Percentiles rank a stretch among this genome's conserved stretches.
phyloP scores from a whole-genome alignment of 2,329 filamentous ascomycete species.

The Epichloe glyceriae region DNA sequence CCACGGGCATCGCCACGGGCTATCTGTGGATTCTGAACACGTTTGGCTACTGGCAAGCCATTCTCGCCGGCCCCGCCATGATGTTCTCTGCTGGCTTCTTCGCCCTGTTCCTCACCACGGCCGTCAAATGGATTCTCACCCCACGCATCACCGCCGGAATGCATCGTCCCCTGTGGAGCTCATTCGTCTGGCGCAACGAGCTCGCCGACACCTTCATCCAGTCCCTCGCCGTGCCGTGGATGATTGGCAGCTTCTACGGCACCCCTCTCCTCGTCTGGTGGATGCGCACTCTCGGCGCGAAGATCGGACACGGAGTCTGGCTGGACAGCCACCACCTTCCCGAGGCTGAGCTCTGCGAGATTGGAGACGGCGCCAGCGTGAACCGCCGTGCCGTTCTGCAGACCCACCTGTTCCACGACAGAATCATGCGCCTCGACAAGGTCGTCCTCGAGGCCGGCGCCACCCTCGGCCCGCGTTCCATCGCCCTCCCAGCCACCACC shows the following conservation, averaged over 20 bases:
- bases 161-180: conserved; percentile 12
- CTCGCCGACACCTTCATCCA: conserved; percentile 50
- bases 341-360: conserved; percentile 9
- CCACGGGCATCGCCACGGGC: conserved; percentile 1
- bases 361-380: conserved; percentile 10
- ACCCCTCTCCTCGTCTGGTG: conserved; percentile 9
- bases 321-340: conserved; percentile 12
- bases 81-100: conserved; percentile 2
- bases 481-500: conserved; percentile 10
- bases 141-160: conserved; percentile 8
- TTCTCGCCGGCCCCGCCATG: conserved; percentile 7
- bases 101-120: conserved; percentile 6
- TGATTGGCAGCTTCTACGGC: conserved; percentile 9
- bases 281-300: conserved; percentile 10
- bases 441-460: conserved; percentile 10
- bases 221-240: conserved; percentile 9
- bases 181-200: conserved; percentile 20
- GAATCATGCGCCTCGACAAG: conserved; percentile 12
- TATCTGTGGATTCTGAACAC: conserved; percentile 6
- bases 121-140: conserved; percentile 11
- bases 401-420: conserved; percentile 12
- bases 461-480: conserved; percentile 9
- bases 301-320: conserved; percentile 12
- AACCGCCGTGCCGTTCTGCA: conserved; percentile 11
- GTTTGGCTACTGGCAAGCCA: conserved; percentile 7